Conservation (phyloP, 306 rosid genomes). For the Prunus padus region DNA sequence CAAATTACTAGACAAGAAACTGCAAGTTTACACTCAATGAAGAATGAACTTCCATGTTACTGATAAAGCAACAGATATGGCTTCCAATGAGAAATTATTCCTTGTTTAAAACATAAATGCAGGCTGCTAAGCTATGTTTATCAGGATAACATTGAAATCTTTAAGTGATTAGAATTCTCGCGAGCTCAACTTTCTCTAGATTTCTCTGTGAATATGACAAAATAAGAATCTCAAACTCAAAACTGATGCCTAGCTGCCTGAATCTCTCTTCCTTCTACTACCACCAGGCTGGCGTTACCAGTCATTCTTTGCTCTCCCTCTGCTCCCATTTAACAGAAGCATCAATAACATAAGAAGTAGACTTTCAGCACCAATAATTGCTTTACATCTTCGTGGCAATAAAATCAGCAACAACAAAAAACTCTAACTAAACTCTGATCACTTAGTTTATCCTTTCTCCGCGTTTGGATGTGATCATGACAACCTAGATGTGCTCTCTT, state of each 20-base stretch:
- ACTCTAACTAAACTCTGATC: not conserved
- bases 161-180: not conserved
- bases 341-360: not conserved
- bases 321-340: not conserved
- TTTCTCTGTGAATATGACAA: not conserved
- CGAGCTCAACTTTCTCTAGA: not conserved
- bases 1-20: slow-evolving; percentile 14
- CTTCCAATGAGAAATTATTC: not conserved
- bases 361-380: not conserved
- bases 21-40: not conserved
- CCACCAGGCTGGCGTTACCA: no score
- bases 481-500: not conserved
- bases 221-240: not conserved
- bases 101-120: not conserved
- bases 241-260: no score
- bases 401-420: not conserved
- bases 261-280: no score
- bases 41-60: not conserved
- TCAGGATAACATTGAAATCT: not conserved
- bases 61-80: not conserved
- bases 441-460: not conserved
- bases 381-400: not conserved
- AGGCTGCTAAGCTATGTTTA: not conserved
- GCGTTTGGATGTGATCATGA: not conserved
- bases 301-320: not conserved